Percentiles rank a stretch among this genome's conserved stretches.
Evolutionary conservation across 139 green algal genomes (phyloP).

Genomic region (Asterochloris sp.): DNA sequence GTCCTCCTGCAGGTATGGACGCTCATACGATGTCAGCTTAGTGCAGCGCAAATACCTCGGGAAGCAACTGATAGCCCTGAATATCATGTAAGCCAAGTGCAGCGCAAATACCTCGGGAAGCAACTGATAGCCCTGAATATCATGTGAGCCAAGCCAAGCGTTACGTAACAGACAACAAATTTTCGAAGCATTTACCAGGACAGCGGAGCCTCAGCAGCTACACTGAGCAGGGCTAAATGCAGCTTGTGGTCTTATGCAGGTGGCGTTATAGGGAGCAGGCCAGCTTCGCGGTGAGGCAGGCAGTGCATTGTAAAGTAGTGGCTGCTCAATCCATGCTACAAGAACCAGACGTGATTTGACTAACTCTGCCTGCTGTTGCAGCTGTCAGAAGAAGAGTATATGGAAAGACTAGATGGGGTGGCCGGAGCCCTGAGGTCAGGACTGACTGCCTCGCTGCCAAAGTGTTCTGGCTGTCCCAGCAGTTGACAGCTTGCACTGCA

Average conservation of each 20-base stretch:
- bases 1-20: slow-evolving; percentile 8
- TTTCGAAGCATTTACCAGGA: too few relatives aligned
- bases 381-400: slow-evolving; percentile 18
- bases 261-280: slow-evolving; percentile 10
- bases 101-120: slow-evolving; percentile 14
- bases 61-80: slow-evolving; percentile 21
- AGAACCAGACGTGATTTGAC: not conserved
- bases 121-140: slow-evolving; percentile 24
- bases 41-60: slow-evolving; percentile 16
- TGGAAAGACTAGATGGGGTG: slow-evolving; percentile 18
- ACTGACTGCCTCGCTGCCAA: too few relatives aligned
- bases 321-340: too few relatives aligned
- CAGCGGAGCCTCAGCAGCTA: too few relatives aligned
- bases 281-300: slow-evolving; percentile 10
- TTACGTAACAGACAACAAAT: too few relatives aligned
- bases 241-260: too few relatives aligned
- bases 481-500: not conserved
- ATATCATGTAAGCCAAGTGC: slow-evolving; percentile 21
- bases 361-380: not conserved
- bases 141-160: slow-evolving; percentile 6
- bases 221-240: too few relatives aligned
- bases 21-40: slow-evolving; percentile 21
- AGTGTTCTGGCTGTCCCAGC: too few relatives aligned
- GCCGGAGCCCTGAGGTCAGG: not conserved
- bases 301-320: not conserved